Evolutionary conservation across 441 rosid species (phyloP), one percentile per base, ranked within the genome.

Genomic region (Raphanus hybrid): DNA sequence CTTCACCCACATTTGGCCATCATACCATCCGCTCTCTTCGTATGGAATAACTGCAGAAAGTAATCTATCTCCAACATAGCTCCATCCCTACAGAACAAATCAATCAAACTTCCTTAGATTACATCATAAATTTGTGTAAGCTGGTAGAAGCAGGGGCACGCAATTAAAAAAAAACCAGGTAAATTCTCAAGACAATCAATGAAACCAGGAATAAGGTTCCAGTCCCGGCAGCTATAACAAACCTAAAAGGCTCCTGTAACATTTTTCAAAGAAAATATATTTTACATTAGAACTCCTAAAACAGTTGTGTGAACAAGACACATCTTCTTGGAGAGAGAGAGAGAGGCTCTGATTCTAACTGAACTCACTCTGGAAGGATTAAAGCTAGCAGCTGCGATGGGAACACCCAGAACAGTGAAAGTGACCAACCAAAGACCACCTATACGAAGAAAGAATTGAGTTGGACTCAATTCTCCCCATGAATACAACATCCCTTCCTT

Each of bases 1-100:
- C 79, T 94, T 94, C 29, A 90, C 97, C 94, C 95, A 92, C 96
- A 91, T 94, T 79, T 92, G 97, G 16, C 99, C 97, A 60, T 94
- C 97, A 81, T 94, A 94, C 97, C 99, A 94, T 77, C 99, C 98
- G 45, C 90, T 94, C 84, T 94, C 99, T 86, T 94, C 99, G 50
- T 94, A 92, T 11, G 97, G 98, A 41, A 94, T 83, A 75, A 94
- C 97, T 0, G 99, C 97, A n/a, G 99, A 89, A 61, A 92, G 89
- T 75, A 94, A 91, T 76, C 99, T 88, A 74, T 94, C 98, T 34
- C 99, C 99, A 55, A 92, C 96, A 55, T 94, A 92, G 81, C 97
- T 94, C 99, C 98, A 94, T 75, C 98, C 98, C 97, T 94, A 50
- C 5, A 15, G 2, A 45, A 65, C 35, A 54, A 55, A 6, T 32